Conservation (phyloP, 2,329 filamentous ascomycete genomes). For the Aureobasidium sp. region DNA sequence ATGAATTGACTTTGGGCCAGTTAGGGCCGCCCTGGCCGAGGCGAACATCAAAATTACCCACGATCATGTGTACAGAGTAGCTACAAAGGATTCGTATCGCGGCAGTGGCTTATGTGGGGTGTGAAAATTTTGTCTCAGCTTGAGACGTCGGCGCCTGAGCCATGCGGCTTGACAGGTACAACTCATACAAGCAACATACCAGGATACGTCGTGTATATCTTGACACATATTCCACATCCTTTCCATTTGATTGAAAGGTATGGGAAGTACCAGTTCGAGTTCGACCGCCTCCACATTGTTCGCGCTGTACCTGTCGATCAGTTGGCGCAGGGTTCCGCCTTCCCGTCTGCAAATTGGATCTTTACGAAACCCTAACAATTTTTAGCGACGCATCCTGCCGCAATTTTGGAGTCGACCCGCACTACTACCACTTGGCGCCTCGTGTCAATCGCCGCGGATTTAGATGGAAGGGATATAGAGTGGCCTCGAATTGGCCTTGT, state of each 20-base stretch:
- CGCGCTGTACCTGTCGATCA: constrained; percentile 7
- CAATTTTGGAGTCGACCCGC: constrained; percentile 8
- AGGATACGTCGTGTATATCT: neutral
- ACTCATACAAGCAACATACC: neutral
- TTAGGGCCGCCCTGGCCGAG: neutral
- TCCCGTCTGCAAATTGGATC: neutral
- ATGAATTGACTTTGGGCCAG: constrained; percentile 3
- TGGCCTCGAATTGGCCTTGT: neutral
- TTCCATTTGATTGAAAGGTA: neutral
- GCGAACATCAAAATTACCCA: constrained; percentile 3
- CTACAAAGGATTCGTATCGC: neutral
- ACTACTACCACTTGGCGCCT: neutral
- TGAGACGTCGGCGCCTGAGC: constrained; percentile 5
- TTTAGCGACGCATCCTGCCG: constrained; percentile 5
- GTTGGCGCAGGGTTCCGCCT: neutral
- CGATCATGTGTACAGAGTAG: neutral
- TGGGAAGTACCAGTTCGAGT: neutral
- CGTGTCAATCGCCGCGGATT: constrained; percentile 6
- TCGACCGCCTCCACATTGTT: neutral
- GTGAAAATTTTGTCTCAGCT: neutral
- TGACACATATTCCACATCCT: neutral
- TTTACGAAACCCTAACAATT: neutral
- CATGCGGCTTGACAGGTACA: neutral
- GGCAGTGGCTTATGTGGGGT: neutral
- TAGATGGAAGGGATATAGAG: neutral